Evolutionary conservation across 2,329 filamentous ascomycete genomes (phyloP).

Genomic region (Gnomoniopsis smithogilvyi): DNA sequence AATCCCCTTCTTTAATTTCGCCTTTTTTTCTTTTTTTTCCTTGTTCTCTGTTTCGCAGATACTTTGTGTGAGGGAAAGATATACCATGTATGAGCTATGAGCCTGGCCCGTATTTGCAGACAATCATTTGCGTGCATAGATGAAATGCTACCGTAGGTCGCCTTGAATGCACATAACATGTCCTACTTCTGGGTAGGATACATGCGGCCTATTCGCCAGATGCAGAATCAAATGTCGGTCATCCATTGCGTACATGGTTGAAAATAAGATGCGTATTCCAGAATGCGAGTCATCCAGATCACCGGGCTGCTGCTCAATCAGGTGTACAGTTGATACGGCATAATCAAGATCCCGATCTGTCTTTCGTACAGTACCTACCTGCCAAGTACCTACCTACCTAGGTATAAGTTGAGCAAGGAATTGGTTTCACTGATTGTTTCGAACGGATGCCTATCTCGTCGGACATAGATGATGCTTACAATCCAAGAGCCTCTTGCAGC

Average conservation of each 20-base stretch:
- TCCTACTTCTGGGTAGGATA: no score
- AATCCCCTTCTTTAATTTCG: no score
- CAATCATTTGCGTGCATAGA: background rate
- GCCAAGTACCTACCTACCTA: background rate
- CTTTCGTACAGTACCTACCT: background rate
- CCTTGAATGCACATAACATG: background rate
- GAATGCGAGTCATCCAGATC: background rate
- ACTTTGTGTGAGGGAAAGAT: no score
- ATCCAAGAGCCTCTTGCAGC: background rate
- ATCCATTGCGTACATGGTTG: background rate
- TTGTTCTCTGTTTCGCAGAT: no score
- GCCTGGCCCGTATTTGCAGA: background rate
- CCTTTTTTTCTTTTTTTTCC: no score
- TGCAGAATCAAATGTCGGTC: background rate
- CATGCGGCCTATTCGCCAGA: no score
- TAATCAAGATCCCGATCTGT: no score
- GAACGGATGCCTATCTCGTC: background rate
- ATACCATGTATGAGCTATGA: no score
- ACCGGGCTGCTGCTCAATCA: background rate
- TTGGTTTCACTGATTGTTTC: conserved; percentile 17
- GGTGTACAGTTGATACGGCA: no score
- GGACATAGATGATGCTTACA: conserved; percentile 4
- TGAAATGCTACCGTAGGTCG: background rate
- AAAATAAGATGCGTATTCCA: background rate
- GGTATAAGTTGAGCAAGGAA: background rate